phyloP scores from a whole-genome alignment of 1,139 yeast species.

The Meyerozyma guilliermondii region DNA sequence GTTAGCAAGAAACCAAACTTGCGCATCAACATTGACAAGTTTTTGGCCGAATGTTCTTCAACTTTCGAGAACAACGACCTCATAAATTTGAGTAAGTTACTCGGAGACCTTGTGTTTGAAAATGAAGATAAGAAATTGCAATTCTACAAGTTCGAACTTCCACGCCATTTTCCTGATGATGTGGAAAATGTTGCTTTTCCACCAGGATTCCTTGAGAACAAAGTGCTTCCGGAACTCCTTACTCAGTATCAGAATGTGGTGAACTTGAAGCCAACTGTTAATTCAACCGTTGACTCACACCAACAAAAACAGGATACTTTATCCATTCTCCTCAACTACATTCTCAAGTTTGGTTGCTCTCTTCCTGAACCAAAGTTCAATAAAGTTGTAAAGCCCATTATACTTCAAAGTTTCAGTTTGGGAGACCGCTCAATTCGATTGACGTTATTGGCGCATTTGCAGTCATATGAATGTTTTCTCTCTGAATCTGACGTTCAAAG shows the following conservation, averaged over 20 bases:
- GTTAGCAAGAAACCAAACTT: conserved; percentile 22
- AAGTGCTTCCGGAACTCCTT: conserved; percentile 64
- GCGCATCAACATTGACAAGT: conserved; percentile 47
- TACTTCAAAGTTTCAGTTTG: conserved; percentile 57
- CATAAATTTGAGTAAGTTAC: conserved; percentile 40
- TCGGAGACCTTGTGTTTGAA: conserved; percentile 50
- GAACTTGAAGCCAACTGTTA: conserved; percentile 18
- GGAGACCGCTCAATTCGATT: conserved; percentile 77
- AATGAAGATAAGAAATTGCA: conserved; percentile 46
- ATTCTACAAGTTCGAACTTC: conserved; percentile 45
- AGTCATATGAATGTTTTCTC: conserved; percentile 47
- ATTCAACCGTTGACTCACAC: conserved; percentile 24
- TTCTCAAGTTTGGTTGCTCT: conserved; percentile 40
- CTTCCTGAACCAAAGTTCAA: conserved; percentile 37
- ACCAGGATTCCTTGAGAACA: conserved; percentile 55
- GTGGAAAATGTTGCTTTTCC: conserved; percentile 32
- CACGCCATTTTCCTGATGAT: conserved; percentile 18
- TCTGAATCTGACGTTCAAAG: conserved; percentile 62
- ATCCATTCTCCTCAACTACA: conserved; percentile 41
- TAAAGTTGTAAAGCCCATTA: conserved; percentile 53
- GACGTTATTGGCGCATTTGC: conserved; percentile 59
- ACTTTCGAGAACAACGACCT: conserved; percentile 29
- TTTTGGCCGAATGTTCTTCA: conserved; percentile 39
- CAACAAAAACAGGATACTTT: conserved; percentile 34
- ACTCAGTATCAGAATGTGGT: conserved; percentile 25